Evolutionary conservation across 2,329 filamentous ascomycete species (phyloP).

Genomic region (Aspergillus intermedius): DNA sequence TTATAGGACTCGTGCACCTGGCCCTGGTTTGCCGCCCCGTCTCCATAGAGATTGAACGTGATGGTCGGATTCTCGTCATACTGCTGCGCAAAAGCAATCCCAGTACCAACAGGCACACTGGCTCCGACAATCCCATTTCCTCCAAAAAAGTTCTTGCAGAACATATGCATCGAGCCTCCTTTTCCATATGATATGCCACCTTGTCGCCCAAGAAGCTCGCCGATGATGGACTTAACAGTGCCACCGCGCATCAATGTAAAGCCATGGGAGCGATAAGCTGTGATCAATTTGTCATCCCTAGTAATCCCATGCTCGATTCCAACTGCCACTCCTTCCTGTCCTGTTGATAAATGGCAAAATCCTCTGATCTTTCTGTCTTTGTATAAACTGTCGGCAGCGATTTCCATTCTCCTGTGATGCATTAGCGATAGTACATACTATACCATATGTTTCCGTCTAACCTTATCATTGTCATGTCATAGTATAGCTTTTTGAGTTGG

Average conservation of each 20-base stretch:
- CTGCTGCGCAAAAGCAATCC: constrained; percentile 90
- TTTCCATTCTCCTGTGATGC: constrained; percentile 78
- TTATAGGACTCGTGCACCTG: constrained; percentile 99
- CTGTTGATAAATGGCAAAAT: constrained; percentile 95
- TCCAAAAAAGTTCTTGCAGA: constrained; percentile 89
- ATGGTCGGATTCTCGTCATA: constrained; percentile 78
- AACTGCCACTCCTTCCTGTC: constrained; percentile 90
- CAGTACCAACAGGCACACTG: constrained; percentile 90
- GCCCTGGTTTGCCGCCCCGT: constrained; percentile 94
- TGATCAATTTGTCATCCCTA: constrained; percentile 86
- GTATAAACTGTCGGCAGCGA: constrained; percentile 92
- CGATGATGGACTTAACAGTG: constrained; percentile 80
- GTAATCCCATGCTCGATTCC: constrained; percentile 92
- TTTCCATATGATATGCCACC: constrained; percentile 96
- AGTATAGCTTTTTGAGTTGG: constrained; percentile 94
- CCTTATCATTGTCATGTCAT: constrained; percentile 87
- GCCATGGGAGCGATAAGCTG: constrained; percentile 94
- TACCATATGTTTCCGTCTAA: constrained; percentile 36
- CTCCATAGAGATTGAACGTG: constrained; percentile 82
- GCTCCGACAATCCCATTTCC: constrained; percentile 97
- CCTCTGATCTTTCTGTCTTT: constrained; percentile 99
- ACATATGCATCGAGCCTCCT: constrained; percentile 99
- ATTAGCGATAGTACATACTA: background rate
- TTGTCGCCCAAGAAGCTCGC: constrained; percentile 83
- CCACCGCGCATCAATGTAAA: constrained; percentile 92